Evolutionary conservation across 768 basidiomycete species (phyloP), one percentile per base, ranked within the genome.

Genomic region (Baorangia bicolor): DNA sequence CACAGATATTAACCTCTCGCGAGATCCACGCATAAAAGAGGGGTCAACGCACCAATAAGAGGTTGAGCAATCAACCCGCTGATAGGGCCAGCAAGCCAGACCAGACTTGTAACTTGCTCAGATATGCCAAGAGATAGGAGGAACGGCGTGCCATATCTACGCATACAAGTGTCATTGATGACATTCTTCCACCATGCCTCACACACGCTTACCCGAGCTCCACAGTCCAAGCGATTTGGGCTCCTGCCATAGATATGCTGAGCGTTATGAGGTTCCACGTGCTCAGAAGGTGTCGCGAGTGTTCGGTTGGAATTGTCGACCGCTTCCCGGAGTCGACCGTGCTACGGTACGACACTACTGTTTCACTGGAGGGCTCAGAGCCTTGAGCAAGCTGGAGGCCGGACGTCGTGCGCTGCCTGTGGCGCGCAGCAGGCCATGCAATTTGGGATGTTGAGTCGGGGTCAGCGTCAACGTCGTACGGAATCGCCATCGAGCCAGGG

Each of bases 31-130:
- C 52, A 47, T 39, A 51, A 28, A 38, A 28, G 10, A 55, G 16
- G 33, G 18, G 20, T 39, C 18, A 16, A 54, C 54, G 41, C n/a
- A 92, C 96, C 97, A 63, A 99, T 97, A 52, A 98, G 79, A n/a
- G 97, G 97, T 70, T 99, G 97, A 5, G 94, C 94, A 48, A 99
- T 77, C 43, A 99, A 78, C 16, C 97, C 97, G 58, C 92, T 94
- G 57, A 99, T 92, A 5, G 97, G 97, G 11, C 96, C 91, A 53
- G 90, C 91, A 37, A 92, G 80, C 97, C 97, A 99, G 34, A 99
- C 96, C 9, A 98, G 81, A 51, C 92, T 90, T 0, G 97, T 98
- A 16, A 94, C 76, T 67, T 92, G 87, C 68, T 94, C 95, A 0
- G 93, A 87, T 27, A 98, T 75, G 8, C 89, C 89, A 20, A 90